Evolutionary conservation across 2,329 filamentous ascomycete genomes (phyloP).

Genomic region (Cercospora citrullina): DNA sequence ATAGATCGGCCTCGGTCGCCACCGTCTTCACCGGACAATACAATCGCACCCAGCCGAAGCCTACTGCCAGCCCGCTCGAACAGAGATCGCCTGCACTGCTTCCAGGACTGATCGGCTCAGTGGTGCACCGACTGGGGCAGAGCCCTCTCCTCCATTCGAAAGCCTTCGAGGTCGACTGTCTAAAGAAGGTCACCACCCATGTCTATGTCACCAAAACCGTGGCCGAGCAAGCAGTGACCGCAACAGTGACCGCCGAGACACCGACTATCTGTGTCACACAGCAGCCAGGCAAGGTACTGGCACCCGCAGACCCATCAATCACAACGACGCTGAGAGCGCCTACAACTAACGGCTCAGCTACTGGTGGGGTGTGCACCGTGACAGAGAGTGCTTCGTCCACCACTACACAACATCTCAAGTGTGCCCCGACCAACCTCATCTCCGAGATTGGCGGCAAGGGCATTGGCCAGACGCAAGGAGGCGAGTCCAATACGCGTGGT

Average conservation of each 20-base stretch:
- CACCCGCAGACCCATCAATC: constrained; percentile 21
- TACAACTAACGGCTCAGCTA: constrained; percentile 4
- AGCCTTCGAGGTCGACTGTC: constrained; percentile 30
- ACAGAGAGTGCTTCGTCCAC: constrained; percentile 27
- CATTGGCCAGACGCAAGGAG: constrained; percentile 27
- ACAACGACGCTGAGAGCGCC: constrained; percentile 24
- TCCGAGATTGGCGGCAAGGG: constrained; percentile 28
- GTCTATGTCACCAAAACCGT: constrained; percentile 25
- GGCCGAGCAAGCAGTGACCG: constrained; percentile 22
- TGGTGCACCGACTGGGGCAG: constrained; percentile 26
- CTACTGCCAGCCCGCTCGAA: constrained; percentile 26
- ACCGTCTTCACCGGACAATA: constrained; percentile 32
- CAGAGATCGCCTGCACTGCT: constrained; percentile 10
- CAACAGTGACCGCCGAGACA: constrained; percentile 29
- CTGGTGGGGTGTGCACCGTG: constrained; percentile 27
- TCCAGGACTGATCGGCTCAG: constrained; percentile 14
- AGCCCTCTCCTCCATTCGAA: constrained; percentile 20
- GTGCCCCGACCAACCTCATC: constrained; percentile 34
- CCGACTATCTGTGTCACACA: constrained; percentile 24
- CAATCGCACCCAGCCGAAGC: constrained; percentile 27
- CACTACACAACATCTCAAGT: constrained; percentile 33
- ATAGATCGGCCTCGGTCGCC: constrained; percentile 22
- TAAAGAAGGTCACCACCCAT: constrained; percentile 30
- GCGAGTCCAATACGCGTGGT: constrained; percentile 29
- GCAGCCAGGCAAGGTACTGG: constrained; percentile 16